phyloP scores from a whole-genome alignment of 2,329 filamentous ascomycete species.

The Xylariaceae sp. region DNA sequence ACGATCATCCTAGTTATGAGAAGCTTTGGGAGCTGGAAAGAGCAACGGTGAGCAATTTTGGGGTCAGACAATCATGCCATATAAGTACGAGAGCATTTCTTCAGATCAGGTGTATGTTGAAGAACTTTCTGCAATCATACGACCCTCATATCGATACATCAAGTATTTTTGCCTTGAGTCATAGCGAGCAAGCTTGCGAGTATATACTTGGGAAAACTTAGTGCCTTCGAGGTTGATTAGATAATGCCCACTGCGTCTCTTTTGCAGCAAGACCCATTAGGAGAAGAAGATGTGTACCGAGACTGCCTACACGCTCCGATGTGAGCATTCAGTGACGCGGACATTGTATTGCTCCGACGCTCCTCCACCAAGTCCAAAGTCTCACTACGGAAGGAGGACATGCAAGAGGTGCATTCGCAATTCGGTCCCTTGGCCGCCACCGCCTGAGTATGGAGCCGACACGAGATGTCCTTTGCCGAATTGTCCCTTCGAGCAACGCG shows the following conservation, averaged over 20 bases:
- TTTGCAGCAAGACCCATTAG: background rate
- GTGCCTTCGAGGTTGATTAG: no score
- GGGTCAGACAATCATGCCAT: no score
- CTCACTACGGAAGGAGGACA: constrained; percentile 30
- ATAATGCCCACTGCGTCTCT: background rate
- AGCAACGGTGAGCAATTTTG: no score
- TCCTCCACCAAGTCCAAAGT: constrained; percentile 23
- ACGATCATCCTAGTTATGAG: no score
- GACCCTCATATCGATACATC: no score
- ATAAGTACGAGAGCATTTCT: no score
- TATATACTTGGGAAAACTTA: no score
- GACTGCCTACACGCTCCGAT: constrained; percentile 46
- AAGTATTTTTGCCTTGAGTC: no score
- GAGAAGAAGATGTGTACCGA: constrained; percentile 44
- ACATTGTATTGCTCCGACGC: constrained; percentile 44
- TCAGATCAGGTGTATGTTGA: no score
- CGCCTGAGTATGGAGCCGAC: constrained; percentile 38
- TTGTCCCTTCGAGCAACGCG: constrained; percentile 48
- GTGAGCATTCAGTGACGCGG: constrained; percentile 46
- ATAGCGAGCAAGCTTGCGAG: no score
- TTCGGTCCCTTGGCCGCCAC: constrained; percentile 45
- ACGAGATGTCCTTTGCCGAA: constrained; percentile 42
- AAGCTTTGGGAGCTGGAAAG: no score
- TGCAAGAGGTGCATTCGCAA: constrained; percentile 42
- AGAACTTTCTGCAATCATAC: no score